Evolutionary conservation across 129 eudicot genomes (phyloP), one percentile per base, ranked within the genome.

Genomic region (Tagetes erecta): DNA sequence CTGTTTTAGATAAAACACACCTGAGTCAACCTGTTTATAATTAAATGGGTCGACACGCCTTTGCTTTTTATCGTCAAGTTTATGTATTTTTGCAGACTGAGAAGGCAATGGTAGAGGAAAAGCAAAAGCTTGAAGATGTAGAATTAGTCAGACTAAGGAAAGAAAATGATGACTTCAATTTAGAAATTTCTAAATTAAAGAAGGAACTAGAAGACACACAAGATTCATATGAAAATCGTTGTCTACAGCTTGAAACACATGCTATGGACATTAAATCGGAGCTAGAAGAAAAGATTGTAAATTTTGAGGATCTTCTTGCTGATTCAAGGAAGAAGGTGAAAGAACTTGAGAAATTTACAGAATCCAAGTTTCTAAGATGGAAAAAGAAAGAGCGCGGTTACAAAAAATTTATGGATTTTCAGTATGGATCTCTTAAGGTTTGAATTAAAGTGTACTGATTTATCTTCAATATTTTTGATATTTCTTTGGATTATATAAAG

Each of bases 321-420:
- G 86, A 77, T 75, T 84, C 97, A 73, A 85, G 76, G 56, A 89
- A 84, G 76, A 88, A 84, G 73, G 90, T 85, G 59, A 78, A 88
- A 77, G 91, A 88, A 68, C 87, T 86, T 67, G 92, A 91, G 82
- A 86, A 80, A 8, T 84, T 71, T 38, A 44, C 85, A 11, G 88
- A 88, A 84, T 86, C 92, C 0, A 88, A 91, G 72, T 84, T 55
- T 53, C 52, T 67, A 47, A 64, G 80, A 76, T 88, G 89, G 95
- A 88, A 81, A 76, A 84, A 76, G 76, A 91, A 83, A 79, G 97
- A 91, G 71, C 87, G 64, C 34, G 83, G 85, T 5, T 86, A 86
- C 87, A 86, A 60, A 62, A 76, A 70, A 74, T 82, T 84, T 75
- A 79, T 86, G 72, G 92, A 88, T 80, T 91, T 85, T 73, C 91